Percentiles rank a stretch among this genome's conserved stretches.
Evolutionary conservation across 2,329 filamentous ascomycete species (phyloP).

Genomic region (Fusarium sublunatum): DNA sequence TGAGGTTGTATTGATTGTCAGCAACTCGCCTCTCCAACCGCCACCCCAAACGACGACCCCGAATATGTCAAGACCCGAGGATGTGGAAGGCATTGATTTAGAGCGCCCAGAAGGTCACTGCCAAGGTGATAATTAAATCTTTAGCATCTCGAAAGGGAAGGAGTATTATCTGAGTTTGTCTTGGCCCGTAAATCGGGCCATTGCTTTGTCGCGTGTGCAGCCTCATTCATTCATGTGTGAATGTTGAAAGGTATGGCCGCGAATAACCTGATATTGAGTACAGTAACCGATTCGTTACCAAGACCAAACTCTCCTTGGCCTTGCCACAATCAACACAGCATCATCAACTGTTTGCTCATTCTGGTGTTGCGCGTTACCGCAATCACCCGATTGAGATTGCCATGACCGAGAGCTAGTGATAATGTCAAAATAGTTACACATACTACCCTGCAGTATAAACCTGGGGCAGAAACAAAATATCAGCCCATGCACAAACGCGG

Average conservation of each 20-base stretch:
- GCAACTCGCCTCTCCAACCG: constrained; percentile 8
- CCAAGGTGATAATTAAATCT: constrained; percentile 6
- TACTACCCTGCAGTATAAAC: not conserved
- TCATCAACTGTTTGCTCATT: not conserved
- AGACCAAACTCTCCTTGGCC: no score
- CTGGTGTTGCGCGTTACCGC: not conserved
- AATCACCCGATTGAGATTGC: constrained; percentile 3
- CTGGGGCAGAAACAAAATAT: constrained; percentile 4
- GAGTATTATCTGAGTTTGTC: constrained; percentile 5
- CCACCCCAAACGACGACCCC: constrained; percentile 6
- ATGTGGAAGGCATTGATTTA: constrained; percentile 7
- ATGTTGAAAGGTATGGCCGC: no score
- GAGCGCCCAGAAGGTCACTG: not conserved
- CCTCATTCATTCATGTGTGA: no score
- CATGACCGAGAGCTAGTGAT: not conserved
- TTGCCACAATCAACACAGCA: not conserved
- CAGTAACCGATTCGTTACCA: no score
- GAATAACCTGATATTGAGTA: not conserved
- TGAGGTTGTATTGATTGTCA: not conserved
- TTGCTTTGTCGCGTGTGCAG: no score
- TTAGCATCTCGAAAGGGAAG: constrained; percentile 28
- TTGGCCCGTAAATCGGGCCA: not conserved
- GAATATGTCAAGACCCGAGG: constrained; percentile 29
- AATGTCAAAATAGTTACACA: constrained; percentile 1
- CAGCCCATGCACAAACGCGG: not conserved